Base-by-base conservation (phyloP, 2,329 filamentous ascomycete genomes). In the Chrysoporthe austroafricana region DNA sequence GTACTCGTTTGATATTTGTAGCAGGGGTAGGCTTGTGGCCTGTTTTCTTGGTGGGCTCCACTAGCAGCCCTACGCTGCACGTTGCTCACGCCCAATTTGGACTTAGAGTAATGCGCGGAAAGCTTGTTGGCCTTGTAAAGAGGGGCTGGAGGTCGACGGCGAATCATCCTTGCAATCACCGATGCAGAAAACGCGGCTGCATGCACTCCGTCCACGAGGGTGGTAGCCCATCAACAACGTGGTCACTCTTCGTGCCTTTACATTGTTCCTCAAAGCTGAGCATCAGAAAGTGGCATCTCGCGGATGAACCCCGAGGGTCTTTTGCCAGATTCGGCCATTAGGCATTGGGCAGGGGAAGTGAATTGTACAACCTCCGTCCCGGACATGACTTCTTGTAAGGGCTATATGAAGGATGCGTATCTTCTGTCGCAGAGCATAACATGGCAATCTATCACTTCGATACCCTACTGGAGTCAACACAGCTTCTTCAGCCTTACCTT, bases 71-170 rank as follows among this genome's bases (percentile, higher is more conserved):
- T 18, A 58, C 16, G 34, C n/a, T 39, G 56, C 56, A 58, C 3
- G 34, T 14, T 42, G 56, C 16, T 13, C 36, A 58, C n/a, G 14
- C 56, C 34, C 4, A n/a, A 42, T 39, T 13, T 21, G 36, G 54
- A 6, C 18, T 21, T 42, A 58, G 6, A 36, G 34, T 58, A 14
- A 6, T 58, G 16, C 39, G 34, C 56, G 39, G 36, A 42, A 58
- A 58, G 56, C 56, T 58, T 58, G 56, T 58, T 39, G 39, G 7
- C 36, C 36, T n/a, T 34, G 32, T 39, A n/a, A n/a, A 58, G 9
- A n/a, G 7, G 32, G 34, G 32, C n/a, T 7, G n/a, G 50, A 32
- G 13, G 34, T 21, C 34, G 14, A 21, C 34, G 56, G 34, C 9
- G 8, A 42, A 11, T 58, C 18, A 39, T 58, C 56, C 56, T n/a